These are phyloP conservation scores for Lichtheimia corymbifera DNA, from an alignment of 371 early-diverging fungal species.

Conservation along the genomic window DNA sequence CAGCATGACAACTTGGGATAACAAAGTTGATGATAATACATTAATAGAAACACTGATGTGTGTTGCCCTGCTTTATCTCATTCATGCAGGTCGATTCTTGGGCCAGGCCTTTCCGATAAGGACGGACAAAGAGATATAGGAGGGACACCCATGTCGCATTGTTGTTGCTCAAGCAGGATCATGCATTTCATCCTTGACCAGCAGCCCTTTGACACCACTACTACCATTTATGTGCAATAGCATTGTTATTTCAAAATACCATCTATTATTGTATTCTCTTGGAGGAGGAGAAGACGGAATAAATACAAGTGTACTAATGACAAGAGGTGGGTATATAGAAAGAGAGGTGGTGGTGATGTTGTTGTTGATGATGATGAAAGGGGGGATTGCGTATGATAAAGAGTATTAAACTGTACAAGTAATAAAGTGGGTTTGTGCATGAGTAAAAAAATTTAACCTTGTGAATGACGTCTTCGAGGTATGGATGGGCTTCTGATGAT, in stretches of 20 bases:
- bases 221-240: not conserved
- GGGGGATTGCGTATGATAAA: not conserved
- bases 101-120: no score
- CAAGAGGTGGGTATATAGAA: not conserved
- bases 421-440: not conserved
- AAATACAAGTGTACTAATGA: not conserved
- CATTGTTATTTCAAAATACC: not conserved
- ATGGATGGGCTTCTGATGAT: not conserved
- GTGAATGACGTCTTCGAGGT: constrained; percentile 3
- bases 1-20: no score
- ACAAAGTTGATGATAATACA: no score
- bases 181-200: no score
- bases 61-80: no score
- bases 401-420: not conserved
- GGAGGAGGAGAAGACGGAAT: not conserved
- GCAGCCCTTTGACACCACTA: no score
- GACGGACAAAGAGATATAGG: no score
- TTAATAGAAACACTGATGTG: no score
- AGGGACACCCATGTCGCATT: no score
- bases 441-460: constrained; percentile 1
- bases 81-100: no score
- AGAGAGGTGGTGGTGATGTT: not conserved
- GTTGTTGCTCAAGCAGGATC: no score
- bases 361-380: not conserved
- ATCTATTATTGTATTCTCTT: not conserved